Conservation (phyloP, 1,284 basidiomycete genomes). For the Cryptococcus amylolentus region DNA sequence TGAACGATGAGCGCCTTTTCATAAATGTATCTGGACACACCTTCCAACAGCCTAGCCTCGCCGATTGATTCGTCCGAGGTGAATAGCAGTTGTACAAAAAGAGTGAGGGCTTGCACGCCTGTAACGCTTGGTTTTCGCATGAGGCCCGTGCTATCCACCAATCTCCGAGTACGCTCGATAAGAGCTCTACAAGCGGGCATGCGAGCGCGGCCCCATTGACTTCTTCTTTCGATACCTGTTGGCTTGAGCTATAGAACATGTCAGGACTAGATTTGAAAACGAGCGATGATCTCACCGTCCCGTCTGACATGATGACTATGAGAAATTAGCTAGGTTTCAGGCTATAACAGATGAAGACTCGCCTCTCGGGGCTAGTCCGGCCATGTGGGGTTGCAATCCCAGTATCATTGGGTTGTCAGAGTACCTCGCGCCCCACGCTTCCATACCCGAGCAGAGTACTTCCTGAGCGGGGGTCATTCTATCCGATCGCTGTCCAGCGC, state of each 20-base stretch:
- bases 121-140: conserved; percentile 28
- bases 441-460: conserved; percentile 34
- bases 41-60: conserved; percentile 22
- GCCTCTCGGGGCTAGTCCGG: conserved; percentile 26
- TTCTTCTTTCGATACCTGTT: conserved; percentile 24
- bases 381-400: conserved; percentile 19
- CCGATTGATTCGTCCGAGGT: conserved; percentile 23
- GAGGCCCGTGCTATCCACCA: conserved; percentile 32
- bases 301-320: conserved; percentile 26
- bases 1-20: neutral
- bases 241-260: conserved; percentile 18
- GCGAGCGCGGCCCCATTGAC: conserved; percentile 33
- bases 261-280: too few relatives aligned
- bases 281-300: conserved; percentile 15
- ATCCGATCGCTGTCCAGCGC: conserved; percentile 34
- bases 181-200: conserved; percentile 30
- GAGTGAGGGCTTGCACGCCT: conserved; percentile 31
- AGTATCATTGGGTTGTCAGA: conserved; percentile 40
- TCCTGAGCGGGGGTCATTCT: conserved; percentile 34
- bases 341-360: neutral
- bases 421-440: conserved; percentile 42
- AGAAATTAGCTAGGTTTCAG: neutral
- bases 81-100: conserved; percentile 32
- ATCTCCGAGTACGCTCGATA: conserved; percentile 21
- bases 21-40: conserved; percentile 13